Evolutionary conservation across 768 basidiomycete species (phyloP).

Genomic region (Boletus huronensis): DNA sequence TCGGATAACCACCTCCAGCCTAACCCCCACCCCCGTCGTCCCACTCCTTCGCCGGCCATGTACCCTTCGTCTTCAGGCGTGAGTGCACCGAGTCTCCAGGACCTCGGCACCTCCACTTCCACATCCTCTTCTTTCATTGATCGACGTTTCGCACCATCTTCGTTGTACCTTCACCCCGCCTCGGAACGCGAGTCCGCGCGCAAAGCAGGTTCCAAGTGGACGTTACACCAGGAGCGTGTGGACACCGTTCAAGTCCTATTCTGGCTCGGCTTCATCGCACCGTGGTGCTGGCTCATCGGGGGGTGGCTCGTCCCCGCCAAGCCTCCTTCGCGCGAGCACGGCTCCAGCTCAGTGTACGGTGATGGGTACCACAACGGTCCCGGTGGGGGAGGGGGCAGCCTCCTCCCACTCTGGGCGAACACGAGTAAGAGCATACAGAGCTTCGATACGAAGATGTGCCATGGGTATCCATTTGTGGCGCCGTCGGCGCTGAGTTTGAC

Average conservation of each 20-base stretch:
- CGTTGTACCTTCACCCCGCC: conserved; percentile 34
- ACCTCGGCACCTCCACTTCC: conserved; percentile 28
- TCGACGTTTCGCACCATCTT: conserved; percentile 47
- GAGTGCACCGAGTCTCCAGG: conserved; percentile 27
- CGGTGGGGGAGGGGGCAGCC: conserved; percentile 41
- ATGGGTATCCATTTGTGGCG: conserved; percentile 59
- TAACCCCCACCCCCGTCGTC: conserved; percentile 12
- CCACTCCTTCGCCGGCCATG: conserved; percentile 3
- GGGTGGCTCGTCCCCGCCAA: conserved; percentile 56
- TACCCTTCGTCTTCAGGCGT: conserved; percentile 12
- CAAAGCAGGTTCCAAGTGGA: conserved; percentile 14
- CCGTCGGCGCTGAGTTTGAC: conserved; percentile 40
- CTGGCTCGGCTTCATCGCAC: conserved; percentile 70
- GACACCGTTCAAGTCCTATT: conserved; percentile 57
- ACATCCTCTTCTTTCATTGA: conserved; percentile 51
- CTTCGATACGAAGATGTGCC: conserved; percentile 41
- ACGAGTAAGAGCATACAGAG: conserved; percentile 42
- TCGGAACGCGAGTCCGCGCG: conserved; percentile 32
- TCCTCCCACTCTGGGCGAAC: conserved; percentile 32
- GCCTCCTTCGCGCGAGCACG: conserved; percentile 13
- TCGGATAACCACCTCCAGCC: conserved; percentile 18
- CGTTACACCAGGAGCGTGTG: conserved; percentile 2
- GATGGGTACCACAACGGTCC: conserved; percentile 25
- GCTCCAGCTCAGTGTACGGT: not conserved
- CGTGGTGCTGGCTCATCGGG: conserved; percentile 73